Evolutionary conservation across 2,329 filamentous ascomycete species (phyloP), one percentile per base, ranked within the genome.

Genomic region (Arthrobotrys conoides): DNA sequence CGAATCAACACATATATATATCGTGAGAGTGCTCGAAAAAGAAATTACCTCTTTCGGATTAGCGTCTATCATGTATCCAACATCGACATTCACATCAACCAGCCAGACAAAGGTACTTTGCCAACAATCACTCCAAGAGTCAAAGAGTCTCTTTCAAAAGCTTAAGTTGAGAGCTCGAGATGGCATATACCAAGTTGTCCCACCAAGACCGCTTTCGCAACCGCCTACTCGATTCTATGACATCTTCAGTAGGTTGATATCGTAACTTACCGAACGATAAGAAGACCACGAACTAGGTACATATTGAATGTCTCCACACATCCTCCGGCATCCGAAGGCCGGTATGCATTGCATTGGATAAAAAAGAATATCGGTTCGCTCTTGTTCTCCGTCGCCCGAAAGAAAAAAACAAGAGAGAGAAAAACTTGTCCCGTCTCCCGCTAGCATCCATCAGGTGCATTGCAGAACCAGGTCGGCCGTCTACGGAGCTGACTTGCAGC

Each of bases 291-390:
- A 18, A 36, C 27, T 22, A 20, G n/a, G n/a, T 55, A 10, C 20
- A n/a, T 18, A 24, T 12, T 8, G 33, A 16, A 41, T 61, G 22
- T 51, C 22, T 14, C 48, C 48, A 66, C 30, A 59, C 48, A 51
- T 24, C 16, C 38, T 73, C 61, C 70, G 70, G 51, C 63, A 61
- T 67, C 70, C 70, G 70, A 61, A 48, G 69, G 46, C 59, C 59
- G 36, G 38, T 20, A 10, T 59, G 59, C 61, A 65, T 24, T 14
- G 5, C n/a, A n/a, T n/a, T n/a, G n/a, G n/a, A n/a, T n/a, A n/a
- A n/a, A n/a, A n/a, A n/a, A 14, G 16, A 53, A 27, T 53, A 16
- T 38, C 53, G 53, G 55, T 61, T 61, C 6, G 16, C 36, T 22
- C 5, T 61, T 44, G 38, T 41, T 5, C 57, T 44, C 57, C 57